Evolutionary conservation across 768 basidiomycete species (phyloP), one percentile per base, ranked within the genome.

Genomic region (Grammothele lineata): DNA sequence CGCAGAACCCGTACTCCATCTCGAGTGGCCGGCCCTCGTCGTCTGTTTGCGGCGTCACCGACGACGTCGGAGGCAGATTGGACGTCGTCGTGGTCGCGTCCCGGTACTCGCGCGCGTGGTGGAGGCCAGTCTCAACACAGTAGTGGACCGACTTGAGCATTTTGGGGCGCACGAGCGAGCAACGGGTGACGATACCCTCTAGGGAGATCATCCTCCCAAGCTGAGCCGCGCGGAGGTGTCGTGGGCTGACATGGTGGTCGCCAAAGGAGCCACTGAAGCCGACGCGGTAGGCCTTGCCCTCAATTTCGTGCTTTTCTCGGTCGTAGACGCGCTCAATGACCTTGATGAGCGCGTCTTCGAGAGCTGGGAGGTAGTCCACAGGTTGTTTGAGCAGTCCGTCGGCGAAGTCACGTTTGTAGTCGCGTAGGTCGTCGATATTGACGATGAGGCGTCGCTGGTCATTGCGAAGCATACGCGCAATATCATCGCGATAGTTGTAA

Each of bases 101-200:
- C 56, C 91, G 91, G 66, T 99, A 99, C 55, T 90, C 80, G 52
- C 92, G 84, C 37, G 82, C 74, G 67, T 93, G 86, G 71, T 94
- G 96, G 32, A 78, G 74, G 42, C 74, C 72, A 15, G 92, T 95
- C 45, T 83, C 82, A n/a, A 87, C 84, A 62, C 92, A 95, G 69
- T 87, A 99, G 62, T 99, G 96, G 37, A 97, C 81, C 10, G 96
- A 97, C 64, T 86, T 88, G 62, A 96, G 78, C 91, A 99, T 95
- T 71, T 99, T 99, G 14, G 96, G 96, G 25, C 96, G 86, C 44
- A 98, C 95, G 48, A 99, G 83, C 6, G 94, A 97, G 66, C 96
- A 99, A 48, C 96, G 81, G 3, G 95, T 98, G 53, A 99, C 92
- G 63, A 99, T 99, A 32, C 95, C 96, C 70, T 99, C 96, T 26